Base-by-base conservation (phyloP, 1,284 basidiomycete genomes). In the Veloboletus limbatus region DNA sequence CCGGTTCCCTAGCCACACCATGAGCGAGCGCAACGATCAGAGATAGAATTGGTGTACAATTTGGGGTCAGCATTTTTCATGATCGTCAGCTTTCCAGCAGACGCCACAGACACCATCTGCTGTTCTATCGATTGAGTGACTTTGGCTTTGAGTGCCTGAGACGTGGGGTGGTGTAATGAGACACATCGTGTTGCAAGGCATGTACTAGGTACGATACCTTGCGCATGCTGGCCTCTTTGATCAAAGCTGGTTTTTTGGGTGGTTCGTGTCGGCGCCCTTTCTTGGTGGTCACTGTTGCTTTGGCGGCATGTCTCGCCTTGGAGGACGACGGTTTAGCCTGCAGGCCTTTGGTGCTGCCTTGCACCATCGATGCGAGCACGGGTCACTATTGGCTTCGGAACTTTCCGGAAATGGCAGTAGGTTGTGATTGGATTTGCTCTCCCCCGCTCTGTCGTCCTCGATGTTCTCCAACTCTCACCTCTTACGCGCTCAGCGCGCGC, bases 111-210 rank as follows among this genome's bases (percentile, higher is more conserved):
- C 24, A 91, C 88, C 82, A 92, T 89, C 69, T 94, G 91, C 48
- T 79, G 76, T 68, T 96, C 92, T 58, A 96, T 92, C 25, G 86
- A 89, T 64, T 81, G 82, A 65, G 88, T 92, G 64, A 95, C 93
- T 69, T 92, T 92, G 46, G 89, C 84, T 52, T 86, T 88, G 52
- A 96, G 73, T 57, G 78, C 73, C 92, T 94, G 63, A 4, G 40
- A 28, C 24, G 30, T 38, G 7, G 17, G 37, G 42, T 4, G 36
- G 51, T 22, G 47, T 27, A 5, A 44, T 39, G 41, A 37, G 11
- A 13, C 18, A 2, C 17, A 16, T 32, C 41, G 31, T 25, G 36
- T 20, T 31, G 25, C 6, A 16, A 24, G 18, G 30, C 34, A 24
- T 33, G 36, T 18, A n/a, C n/a, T n/a, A 13, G 18, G 14, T 16